Evolutionary conservation across 225 moss, liverwort and hornwort genomes (phyloP).

Genomic region (Pleurozium schreberi): DNA sequence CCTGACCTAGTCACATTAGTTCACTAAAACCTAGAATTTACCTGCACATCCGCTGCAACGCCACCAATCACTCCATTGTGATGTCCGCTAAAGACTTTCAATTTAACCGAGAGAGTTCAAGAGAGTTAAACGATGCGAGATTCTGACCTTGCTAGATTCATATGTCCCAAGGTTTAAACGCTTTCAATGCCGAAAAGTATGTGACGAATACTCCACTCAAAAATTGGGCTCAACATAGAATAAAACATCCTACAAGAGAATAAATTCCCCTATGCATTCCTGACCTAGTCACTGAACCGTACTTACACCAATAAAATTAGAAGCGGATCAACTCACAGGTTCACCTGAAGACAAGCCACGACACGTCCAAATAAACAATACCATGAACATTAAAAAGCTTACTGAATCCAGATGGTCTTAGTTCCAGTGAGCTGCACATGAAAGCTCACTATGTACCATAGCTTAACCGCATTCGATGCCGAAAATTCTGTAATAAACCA

Average conservation of each 20-base stretch:
- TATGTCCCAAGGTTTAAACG: background rate
- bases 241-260: background rate
- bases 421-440: background rate
- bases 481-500: background rate
- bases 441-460: background rate
- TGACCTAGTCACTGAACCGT: background rate
- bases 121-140: background rate
- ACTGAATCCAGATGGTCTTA: background rate
- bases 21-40: background rate
- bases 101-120: background rate
- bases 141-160: background rate
- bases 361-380: background rate
- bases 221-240: background rate
- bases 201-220: background rate
- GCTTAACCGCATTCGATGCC: background rate
- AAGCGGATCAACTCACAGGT: background rate
- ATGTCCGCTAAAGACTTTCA: background rate
- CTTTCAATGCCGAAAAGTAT: background rate
- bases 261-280: background rate
- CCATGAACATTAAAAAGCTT: background rate
- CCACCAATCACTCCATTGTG: conserved; percentile 36
- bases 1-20: background rate
- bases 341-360: background rate
- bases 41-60: conserved; percentile 1
- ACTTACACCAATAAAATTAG: background rate